Base-by-base conservation (phyloP, 257 asterid species). In the Datura wrightii region DNA sequence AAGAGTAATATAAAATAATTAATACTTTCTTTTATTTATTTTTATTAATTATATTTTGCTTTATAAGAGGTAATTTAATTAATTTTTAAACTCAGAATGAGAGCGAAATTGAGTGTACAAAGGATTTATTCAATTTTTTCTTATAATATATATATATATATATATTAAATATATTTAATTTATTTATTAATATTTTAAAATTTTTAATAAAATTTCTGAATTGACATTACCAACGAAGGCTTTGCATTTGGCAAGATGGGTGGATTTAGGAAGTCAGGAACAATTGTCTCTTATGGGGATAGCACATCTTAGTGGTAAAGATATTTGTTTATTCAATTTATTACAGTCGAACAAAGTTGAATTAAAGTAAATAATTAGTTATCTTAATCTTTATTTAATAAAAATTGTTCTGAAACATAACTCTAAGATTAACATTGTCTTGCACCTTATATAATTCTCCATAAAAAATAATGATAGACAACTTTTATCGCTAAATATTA, bases 201-300 rank as follows among this genome's bases (percentile, higher is more conserved):
- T n/a, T 0, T 2, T 34, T 11, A 65, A 1, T 59, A 5, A 11
- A 34, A 2, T 0, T 36, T 66, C 1, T 36, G 48, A 66, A 3
- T 65, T 0, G 0, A 0, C 0, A 2, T 1, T 34, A 2, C 11
- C 41, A 8, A 0, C 0, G 4, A 6, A 37, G 48, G 6, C 5
- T 39, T 7, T 39, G 34, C 36, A 41, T 39, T 67, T 37, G 10
- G 24, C 13, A 0, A 36, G 11, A 0, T 31, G 11, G 1, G 8
- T 69, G 15, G 14, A 16, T 71, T 69, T 42, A 44, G 18, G 55
- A 46, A 72, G 58, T 72, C 80, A 5, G n/a, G 3, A 72, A 72
- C 41, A 72, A 5, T 72, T 46, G 80, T 72, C 59, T 10, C 80
- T 31, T 46, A 19, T 44, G 41, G 41, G 41, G n/a, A 19, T 46